Evolutionary conservation across 1,284 basidiomycete genomes (phyloP), one percentile per base, ranked within the genome.

Genomic region (Ustanciosporium gigantosporum): DNA sequence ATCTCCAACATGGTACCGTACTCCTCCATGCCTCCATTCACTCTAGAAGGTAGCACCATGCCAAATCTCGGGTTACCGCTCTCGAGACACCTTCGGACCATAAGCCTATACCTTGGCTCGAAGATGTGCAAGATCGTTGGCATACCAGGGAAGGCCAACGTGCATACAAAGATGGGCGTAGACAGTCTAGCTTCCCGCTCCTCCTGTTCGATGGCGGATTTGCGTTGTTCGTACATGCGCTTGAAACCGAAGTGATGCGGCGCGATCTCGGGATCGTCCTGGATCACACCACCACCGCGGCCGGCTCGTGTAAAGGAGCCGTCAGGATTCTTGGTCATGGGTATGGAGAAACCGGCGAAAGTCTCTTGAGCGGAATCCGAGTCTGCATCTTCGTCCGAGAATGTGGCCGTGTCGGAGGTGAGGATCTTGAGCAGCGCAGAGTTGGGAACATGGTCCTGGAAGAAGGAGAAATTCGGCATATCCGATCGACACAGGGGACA

Each of bases 1-100:
- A 97, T 93, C 77, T 91, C 86, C 40, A 95, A 83, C 88, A 96
- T 93, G 22, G 91, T 96, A 2, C 92, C 92, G 79, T 88, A 96
- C 50, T 88, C 86, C 49, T 80, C 78, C 50, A 80, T 78, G 40
- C 84, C 81, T 1, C 69, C 53, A 20, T 76, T 80, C 8, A 49
- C 64, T 31, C 83, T 80, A 2, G 81, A 80, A 1, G 86, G 85
- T 80, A 94, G 85, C 68, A 95, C 85, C 89, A 96, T 95, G 17
- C 93, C 93, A 77, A 97, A 95, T 13, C 70, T 44, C 13, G 88
- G 89, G 21, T 81, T 81, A 4, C 85, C 82, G 13, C 83, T 85
- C 66, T 90, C 87, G 42, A 96, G 85, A 75, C 89, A 91, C 4
- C 92, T 86, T 19, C 92, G 86, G 45, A 96, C 86, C 92, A 96